phyloP scores from a whole-genome alignment of 1,139 yeast genomes.

The Hemisphaericaspora xylofermentans region DNA sequence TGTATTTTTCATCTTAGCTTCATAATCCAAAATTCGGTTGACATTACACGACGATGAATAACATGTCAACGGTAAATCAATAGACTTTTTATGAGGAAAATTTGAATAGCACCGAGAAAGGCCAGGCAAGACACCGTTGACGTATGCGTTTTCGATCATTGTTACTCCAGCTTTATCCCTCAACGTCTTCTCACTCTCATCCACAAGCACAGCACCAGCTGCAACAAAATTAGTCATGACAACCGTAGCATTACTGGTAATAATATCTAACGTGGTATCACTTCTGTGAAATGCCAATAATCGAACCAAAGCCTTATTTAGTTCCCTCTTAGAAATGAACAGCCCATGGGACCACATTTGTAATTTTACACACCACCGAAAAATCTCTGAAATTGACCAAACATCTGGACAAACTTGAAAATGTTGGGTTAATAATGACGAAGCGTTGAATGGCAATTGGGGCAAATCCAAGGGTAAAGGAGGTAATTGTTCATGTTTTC shows the following conservation, averaged over 20 bases:
- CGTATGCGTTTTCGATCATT: conserved; percentile 21
- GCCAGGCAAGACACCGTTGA: conserved; percentile 40
- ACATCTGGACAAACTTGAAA: conserved; percentile 37
- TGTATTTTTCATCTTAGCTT: conserved; percentile 31
- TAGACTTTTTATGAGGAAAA: conserved; percentile 21
- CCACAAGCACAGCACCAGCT: conserved; percentile 43
- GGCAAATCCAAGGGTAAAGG: conserved; percentile 57
- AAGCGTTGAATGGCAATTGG: conserved; percentile 55
- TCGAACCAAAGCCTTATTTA: conserved; percentile 50
- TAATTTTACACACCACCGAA: conserved; percentile 49
- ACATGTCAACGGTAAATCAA: conserved; percentile 26
- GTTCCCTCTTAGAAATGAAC: conserved; percentile 49
- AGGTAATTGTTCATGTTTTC: conserved; percentile 35
- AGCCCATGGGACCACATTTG: conserved; percentile 53
- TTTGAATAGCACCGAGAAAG: conserved; percentile 38
- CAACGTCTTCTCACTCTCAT: conserved; percentile 10
- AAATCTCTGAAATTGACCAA: conserved; percentile 45
- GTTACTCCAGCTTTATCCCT: conserved; percentile 23
- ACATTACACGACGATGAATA: conserved; percentile 40
- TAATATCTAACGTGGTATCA: conserved; percentile 52
- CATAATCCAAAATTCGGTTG: conserved; percentile 39
- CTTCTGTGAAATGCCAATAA: conserved; percentile 52
- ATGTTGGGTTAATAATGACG: conserved; percentile 49
- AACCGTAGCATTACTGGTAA: conserved; percentile 56
- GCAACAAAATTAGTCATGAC: conserved; percentile 47